A percentile compares a stretch with the other conserved stretches of the same genome.
Conservation (phyloP, 441 rosid species). For the Metrosideros polymorpha region DNA sequence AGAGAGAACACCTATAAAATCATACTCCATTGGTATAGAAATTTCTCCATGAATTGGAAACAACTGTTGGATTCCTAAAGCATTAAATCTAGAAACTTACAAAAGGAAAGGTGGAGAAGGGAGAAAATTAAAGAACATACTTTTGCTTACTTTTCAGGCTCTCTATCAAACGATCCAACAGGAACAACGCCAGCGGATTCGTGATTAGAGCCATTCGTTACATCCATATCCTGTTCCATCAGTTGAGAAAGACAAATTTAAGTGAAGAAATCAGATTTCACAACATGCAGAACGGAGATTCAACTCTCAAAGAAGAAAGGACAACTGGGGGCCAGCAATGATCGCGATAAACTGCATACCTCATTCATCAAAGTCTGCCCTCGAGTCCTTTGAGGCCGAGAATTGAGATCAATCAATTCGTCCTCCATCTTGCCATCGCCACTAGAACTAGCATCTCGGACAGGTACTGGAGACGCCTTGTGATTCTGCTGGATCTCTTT, state of each 20-base stretch:
- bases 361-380: constrained; percentile 44
- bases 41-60: neutral
- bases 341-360: constrained; percentile 20
- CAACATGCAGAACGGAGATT: neutral
- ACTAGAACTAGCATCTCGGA: constrained; percentile 24
- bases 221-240: constrained; percentile 39
- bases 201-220: constrained; percentile 28
- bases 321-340: neutral
- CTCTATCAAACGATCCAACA: constrained; percentile 47
- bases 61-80: neutral
- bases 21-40: neutral
- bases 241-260: neutral
- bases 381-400: constrained; percentile 46
- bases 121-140: constrained; percentile 12
- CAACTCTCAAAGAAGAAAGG: neutral
- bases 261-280: neutral
- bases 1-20: neutral
- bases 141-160: constrained; percentile 48
- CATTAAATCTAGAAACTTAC: neutral
- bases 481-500: constrained; percentile 48
- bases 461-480: constrained; percentile 18
- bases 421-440: constrained; percentile 38
- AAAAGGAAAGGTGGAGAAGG: neutral
- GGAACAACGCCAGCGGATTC: constrained; percentile 46
- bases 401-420: constrained; percentile 55